phyloP scores from a whole-genome alignment of 257 asterid genomes.

The Solanum rostratum region DNA sequence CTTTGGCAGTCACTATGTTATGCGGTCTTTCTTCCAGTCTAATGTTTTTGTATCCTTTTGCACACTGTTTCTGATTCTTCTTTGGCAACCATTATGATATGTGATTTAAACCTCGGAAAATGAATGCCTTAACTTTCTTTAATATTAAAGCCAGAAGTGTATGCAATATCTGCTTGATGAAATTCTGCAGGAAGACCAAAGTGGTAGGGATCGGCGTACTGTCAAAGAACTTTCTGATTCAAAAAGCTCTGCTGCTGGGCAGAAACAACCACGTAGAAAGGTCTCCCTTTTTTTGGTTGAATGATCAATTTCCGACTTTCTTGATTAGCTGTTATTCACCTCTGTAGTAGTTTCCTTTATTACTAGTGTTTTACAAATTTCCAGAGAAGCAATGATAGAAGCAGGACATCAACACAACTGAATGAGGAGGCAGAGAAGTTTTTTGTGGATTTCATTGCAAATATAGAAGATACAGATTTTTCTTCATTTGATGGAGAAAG shows the following conservation, averaged over 20 bases:
- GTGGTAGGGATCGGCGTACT: slow-evolving; percentile 37
- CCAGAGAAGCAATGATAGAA: slow-evolving; percentile 70
- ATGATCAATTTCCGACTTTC: neutral
- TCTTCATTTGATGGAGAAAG: slow-evolving; percentile 95
- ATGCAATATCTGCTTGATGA: slow-evolving; percentile 48
- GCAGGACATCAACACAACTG: slow-evolving; percentile 37
- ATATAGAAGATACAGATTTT: slow-evolving; percentile 77
- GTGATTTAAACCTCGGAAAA: neutral
- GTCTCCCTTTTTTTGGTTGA: slow-evolving; percentile 13
- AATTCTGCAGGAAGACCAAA: slow-evolving; percentile 58
- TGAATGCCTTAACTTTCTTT: neutral
- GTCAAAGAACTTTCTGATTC: slow-evolving; percentile 36
- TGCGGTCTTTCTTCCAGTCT: neutral
- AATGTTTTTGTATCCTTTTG: neutral
- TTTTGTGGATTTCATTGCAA: slow-evolving; percentile 70
- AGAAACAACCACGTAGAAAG: slow-evolving; percentile 50
- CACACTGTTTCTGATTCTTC: neutral
- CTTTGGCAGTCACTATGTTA: neutral
- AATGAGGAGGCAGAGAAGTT: slow-evolving; percentile 75
- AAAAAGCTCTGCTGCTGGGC: slow-evolving; percentile 26
- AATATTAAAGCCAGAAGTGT: slow-evolving; percentile 33
- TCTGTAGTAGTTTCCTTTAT: neutral
- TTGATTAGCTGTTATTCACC: neutral
- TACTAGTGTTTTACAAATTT: neutral
- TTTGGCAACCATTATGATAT: neutral